Evolutionary conservation across 257 asterid genomes (phyloP).

Genomic region (Forsythia viridissima): DNA sequence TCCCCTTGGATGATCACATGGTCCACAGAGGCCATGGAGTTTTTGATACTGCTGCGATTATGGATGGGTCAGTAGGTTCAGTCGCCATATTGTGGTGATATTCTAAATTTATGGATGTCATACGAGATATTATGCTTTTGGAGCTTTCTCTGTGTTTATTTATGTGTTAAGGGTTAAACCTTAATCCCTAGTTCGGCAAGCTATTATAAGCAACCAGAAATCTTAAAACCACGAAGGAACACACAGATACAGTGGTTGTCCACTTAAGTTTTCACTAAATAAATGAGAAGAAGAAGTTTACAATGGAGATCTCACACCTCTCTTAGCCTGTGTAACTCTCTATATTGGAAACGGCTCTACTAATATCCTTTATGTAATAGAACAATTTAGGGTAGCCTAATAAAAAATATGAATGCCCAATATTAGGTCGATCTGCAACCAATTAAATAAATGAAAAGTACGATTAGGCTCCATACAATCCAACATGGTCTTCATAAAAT

Average conservation of each 20-base stretch:
- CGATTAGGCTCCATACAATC: background rate
- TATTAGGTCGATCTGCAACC: background rate
- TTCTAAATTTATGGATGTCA: background rate
- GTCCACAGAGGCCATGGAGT: constrained; percentile 98
- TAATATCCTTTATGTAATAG: background rate
- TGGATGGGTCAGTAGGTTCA: constrained; percentile 67
- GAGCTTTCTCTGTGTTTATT: background rate
- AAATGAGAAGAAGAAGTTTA: background rate
- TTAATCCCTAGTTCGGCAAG: background rate
- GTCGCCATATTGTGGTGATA: background rate
- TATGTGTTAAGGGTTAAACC: background rate
- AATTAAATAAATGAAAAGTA: background rate
- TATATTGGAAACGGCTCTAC: too few species aligned
- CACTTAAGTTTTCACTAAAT: background rate
- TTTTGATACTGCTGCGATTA: constrained; percentile 84
- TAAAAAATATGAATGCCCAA: too few species aligned
- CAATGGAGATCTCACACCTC: background rate
- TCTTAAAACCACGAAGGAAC: background rate
- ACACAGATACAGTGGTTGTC: background rate
- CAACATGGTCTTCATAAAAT: background rate
- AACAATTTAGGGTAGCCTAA: background rate
- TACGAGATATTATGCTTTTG: background rate
- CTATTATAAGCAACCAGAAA: background rate
- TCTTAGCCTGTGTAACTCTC: background rate
- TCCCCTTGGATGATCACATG: constrained; percentile 96